Percentiles rank a stretch among this genome's conserved stretches.
Evolutionary conservation across 2,329 filamentous ascomycete genomes (phyloP).

Genomic region (Lachnum nothofagi): DNA sequence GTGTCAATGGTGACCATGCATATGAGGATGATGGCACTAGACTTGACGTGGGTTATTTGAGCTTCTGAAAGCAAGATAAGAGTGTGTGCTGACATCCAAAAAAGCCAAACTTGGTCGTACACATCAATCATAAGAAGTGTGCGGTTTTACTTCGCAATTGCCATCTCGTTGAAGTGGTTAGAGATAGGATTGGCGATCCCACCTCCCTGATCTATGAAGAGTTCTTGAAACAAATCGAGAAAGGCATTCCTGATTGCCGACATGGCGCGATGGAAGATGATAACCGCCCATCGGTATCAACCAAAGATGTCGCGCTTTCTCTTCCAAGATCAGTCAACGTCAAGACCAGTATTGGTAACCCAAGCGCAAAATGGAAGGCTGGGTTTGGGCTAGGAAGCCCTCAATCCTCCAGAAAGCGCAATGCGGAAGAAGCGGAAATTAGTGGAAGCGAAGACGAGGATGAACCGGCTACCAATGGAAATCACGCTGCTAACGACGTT

Average conservation of each 20-base stretch:
- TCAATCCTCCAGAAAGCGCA: slow-evolving; percentile 28
- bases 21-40: slow-evolving; percentile 39
- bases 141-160: slow-evolving; percentile 76
- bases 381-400: slow-evolving; percentile 39
- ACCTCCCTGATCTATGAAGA: slow-evolving; percentile 75
- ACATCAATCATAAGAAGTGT: slow-evolving; percentile 81
- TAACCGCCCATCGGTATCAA: slow-evolving; percentile 41
- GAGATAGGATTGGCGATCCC: slow-evolving; percentile 63
- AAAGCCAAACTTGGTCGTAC: slow-evolving; percentile 67
- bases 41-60: slow-evolving; percentile 46
- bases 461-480: slow-evolving; percentile 13
- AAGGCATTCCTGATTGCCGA: slow-evolving; percentile 62
- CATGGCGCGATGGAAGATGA: slow-evolving; percentile 47
- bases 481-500: slow-evolving; percentile 5
- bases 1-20: slow-evolving; percentile 35
- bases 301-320: slow-evolving; percentile 51
- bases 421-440: slow-evolving; percentile 27
- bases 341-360: slow-evolving; percentile 53
- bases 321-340: slow-evolving; percentile 50
- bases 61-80: slow-evolving; percentile 7
- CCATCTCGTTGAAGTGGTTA: slow-evolving; percentile 67
- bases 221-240: slow-evolving; percentile 66
- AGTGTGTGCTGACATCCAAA: slow-evolving; percentile 25
- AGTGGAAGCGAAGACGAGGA: slow-evolving; percentile 25
- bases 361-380: slow-evolving; percentile 30